Conservation (phyloP, 257 asterid genomes). For the Capsicum rhomboideum region DNA sequence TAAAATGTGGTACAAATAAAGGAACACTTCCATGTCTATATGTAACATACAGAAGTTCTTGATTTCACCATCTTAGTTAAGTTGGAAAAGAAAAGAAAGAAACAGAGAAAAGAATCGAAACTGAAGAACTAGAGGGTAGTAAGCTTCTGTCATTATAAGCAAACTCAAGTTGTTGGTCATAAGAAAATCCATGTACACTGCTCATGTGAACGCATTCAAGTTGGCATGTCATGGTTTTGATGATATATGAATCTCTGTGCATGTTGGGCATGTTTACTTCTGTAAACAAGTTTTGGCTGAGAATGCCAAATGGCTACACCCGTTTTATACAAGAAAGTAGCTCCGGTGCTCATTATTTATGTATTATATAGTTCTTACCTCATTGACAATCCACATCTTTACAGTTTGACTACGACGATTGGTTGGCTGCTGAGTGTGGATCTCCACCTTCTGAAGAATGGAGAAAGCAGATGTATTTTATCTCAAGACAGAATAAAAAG, state of each 20-base stretch:
- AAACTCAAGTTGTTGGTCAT: not conserved
- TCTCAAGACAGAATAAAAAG: slow-evolving; percentile 43
- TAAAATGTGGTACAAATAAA: not conserved
- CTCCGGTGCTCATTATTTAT: not conserved
- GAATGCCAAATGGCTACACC: not conserved
- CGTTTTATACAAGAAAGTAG: not conserved
- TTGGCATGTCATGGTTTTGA: not conserved
- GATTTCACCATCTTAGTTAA: not conserved
- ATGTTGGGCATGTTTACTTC: not conserved
- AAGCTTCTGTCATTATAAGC: not conserved
- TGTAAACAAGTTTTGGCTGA: not conserved
- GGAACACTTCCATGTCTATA: not conserved
- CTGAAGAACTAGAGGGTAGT: not conserved
- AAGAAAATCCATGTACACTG: not conserved
- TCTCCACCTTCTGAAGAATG: slow-evolving; percentile 53
- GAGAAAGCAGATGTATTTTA: slow-evolving; percentile 71
- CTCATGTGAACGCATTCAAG: not conserved
- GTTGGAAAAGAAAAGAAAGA: not conserved
- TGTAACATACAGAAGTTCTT: not conserved
- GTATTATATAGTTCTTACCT: not conserved
- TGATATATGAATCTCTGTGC: not conserved
- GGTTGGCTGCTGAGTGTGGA: slow-evolving; percentile 67
- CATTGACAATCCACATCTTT: not conserved
- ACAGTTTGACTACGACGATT: slow-evolving; percentile 82
- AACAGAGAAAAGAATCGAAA: not conserved